These are phyloP conservation scores for Schwanniomyces sp. DNA, from an alignment of 805 yeast genomes.

Conservation along the genomic window DNA sequence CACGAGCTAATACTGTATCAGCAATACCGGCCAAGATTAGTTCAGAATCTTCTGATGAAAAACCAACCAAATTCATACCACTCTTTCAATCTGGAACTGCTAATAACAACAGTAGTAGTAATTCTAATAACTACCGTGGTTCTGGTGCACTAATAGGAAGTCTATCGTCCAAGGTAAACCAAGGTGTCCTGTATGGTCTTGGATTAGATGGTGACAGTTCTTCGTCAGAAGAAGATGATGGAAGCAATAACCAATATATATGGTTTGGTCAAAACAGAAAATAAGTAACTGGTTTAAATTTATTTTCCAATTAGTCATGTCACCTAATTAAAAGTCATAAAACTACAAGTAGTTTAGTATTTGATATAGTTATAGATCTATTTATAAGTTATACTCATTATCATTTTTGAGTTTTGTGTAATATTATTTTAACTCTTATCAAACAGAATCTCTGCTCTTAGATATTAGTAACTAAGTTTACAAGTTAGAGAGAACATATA, in stretches of 20 bases:
- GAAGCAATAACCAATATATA: slow-evolving; percentile 19
- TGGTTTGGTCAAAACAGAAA: slow-evolving; percentile 41
- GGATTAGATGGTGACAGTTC: background rate
- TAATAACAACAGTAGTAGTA: slow-evolving; percentile 12
- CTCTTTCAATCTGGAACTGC: background rate
- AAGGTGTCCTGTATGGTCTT: background rate
- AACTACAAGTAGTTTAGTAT: background rate
- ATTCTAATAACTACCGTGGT: background rate
- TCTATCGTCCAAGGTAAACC: background rate
- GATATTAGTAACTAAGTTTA: background rate
- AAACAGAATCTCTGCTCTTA: background rate
- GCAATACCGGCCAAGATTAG: background rate
- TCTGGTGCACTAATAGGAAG: background rate
- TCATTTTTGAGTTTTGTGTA: background rate
- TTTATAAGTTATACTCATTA: background rate
- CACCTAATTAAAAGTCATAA: background rate
- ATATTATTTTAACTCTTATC: background rate
- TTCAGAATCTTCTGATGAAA: background rate
- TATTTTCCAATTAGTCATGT: background rate
- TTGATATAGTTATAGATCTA: background rate
- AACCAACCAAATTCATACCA: background rate
- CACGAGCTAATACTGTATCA: background rate
- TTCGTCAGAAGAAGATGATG: background rate
- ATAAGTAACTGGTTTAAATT: background rate
- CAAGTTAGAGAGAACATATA: background rate